Evolutionary conservation across 140 eudicot species (phyloP), one percentile per base, ranked within the genome.

Genomic region (Stevia rebaudiana): DNA sequence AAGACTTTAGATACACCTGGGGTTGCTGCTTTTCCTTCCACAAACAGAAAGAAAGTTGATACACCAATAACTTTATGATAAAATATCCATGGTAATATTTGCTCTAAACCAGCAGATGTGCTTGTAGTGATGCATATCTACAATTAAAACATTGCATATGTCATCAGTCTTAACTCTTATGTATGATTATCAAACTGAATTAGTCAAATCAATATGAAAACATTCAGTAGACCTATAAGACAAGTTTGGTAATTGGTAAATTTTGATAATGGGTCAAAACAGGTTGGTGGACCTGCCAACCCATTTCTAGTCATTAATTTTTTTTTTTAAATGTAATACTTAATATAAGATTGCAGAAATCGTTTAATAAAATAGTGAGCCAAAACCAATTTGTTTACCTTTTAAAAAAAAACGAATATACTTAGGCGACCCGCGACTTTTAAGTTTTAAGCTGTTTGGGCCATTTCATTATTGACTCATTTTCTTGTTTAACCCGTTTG

Each of bases 1-100:
- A 92, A 77, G 74, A 92, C 86, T 88, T 78, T 85, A 25, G 98
- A 81, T 19, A 92, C 95, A 51, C 72, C 76, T 13, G 96, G 79
- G 19, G 88, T 69, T 47, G 98, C 96, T 67, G 98, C 98, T 71
- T 92, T 92, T 61, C 98, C 98, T 74, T 92, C 98, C 61, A 92
- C 95, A 65, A 92, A 92, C n/a, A 92, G 65, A 63, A 82, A 88
- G 76, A 92, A 88, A 18, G 66, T 81, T 40, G 95, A 67, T 15
- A 92, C 95, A 33, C 98, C 98, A 68, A 83, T 81, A 73, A 92
- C 96, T 69, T 92, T 92, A 76, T 92, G 98, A 79, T 82, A 92
- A 33, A 78, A 91, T 50, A 91, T 71, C 98, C 98, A 91, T 42
- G 98, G 98, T 22, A 91, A 76, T 67, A 81, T 88, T 82, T 92